A percentile compares a stretch with the other conserved stretches of the same genome.
Evolutionary conservation across 805 yeast genomes (phyloP).

Genomic region (Yarrowia keelungensis): DNA sequence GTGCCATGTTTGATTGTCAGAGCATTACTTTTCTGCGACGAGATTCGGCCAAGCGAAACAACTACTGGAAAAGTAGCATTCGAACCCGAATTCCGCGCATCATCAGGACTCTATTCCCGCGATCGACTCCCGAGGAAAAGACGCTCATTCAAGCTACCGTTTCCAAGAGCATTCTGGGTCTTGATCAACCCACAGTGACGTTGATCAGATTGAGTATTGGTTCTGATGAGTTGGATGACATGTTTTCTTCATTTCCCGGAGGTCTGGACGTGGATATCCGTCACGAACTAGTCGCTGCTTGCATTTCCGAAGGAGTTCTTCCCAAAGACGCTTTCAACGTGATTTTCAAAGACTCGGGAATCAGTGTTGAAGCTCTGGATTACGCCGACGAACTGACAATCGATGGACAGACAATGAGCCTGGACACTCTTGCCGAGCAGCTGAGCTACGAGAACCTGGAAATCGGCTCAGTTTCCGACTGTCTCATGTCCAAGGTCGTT

Average conservation of each 20-base stretch:
- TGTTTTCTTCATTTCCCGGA: constrained; percentile 60
- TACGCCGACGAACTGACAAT: constrained; percentile 6
- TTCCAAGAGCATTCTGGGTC: constrained; percentile 46
- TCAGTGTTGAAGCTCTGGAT: constrained; percentile 4
- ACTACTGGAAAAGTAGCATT: constrained; percentile 57
- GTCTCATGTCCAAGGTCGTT: constrained; percentile 61
- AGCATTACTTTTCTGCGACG: constrained; percentile 52
- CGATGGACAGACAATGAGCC: constrained; percentile 45
- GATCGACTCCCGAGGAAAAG: constrained; percentile 5
- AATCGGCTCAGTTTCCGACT: constrained; percentile 59
- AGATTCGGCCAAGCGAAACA: constrained; percentile 49
- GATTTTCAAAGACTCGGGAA: constrained; percentile 32
- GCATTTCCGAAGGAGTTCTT: constrained; percentile 50
- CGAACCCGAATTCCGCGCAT: constrained; percentile 57
- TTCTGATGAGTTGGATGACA: constrained; percentile 55
- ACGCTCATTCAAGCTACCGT: constrained; percentile 44
- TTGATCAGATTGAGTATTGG: constrained; percentile 52
- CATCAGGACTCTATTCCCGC: constrained; percentile 49
- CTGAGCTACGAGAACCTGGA: constrained; percentile 54
- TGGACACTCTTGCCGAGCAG: constrained; percentile 46
- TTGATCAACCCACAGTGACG: constrained; percentile 52
- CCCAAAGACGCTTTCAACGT: constrained; percentile 40
- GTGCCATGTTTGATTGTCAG: constrained; percentile 56
- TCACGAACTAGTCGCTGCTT: constrained; percentile 58
- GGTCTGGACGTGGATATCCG: constrained; percentile 56